phyloP scores from a whole-genome alignment of 2,329 filamentous ascomycete species.

The Bipolaris oryzae region DNA sequence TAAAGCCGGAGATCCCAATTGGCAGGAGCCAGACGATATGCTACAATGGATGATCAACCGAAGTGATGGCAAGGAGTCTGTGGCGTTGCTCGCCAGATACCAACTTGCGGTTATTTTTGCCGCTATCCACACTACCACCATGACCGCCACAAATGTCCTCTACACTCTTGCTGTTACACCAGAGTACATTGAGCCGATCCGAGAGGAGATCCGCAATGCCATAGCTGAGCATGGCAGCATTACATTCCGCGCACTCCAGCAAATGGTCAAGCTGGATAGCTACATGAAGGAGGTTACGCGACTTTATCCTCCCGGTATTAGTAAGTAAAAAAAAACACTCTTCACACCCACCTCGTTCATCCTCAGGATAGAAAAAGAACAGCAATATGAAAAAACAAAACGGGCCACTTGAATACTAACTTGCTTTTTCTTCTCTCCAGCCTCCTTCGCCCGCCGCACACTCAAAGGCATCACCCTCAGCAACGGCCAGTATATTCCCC shows the following conservation, averaged over 20 bases:
- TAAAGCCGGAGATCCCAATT: constrained; percentile 34
- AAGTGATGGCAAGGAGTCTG: constrained; percentile 9
- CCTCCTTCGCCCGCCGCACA: constrained; percentile 59
- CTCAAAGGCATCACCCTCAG: constrained; percentile 59
- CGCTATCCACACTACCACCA: constrained; percentile 41
- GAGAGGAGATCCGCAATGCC: constrained; percentile 51
- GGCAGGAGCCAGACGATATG: constrained; percentile 46
- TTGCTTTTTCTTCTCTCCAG: constrained; percentile 6
- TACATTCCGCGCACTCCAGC: constrained; percentile 37
- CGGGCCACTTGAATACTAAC: not conserved
- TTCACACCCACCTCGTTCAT: not conserved
- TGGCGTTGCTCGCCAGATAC: constrained; percentile 12
- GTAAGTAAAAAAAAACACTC: constrained; percentile 18
- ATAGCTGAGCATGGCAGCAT: constrained; percentile 42
- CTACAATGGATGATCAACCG: constrained; percentile 47
- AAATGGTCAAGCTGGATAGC: constrained; percentile 46
- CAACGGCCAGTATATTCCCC: constrained; percentile 57
- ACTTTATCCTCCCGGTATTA: constrained; percentile 30
- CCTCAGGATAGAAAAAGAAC: not conserved
- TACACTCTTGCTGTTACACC: constrained; percentile 42
- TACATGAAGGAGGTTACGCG: constrained; percentile 47
- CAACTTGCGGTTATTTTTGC: constrained; percentile 40
- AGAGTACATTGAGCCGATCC: constrained; percentile 52
- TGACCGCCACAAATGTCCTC: constrained; percentile 36
- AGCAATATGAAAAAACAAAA: not conserved